Conservation (phyloP, 2,329 filamentous ascomycete genomes). For the Aspergillus fructus region DNA sequence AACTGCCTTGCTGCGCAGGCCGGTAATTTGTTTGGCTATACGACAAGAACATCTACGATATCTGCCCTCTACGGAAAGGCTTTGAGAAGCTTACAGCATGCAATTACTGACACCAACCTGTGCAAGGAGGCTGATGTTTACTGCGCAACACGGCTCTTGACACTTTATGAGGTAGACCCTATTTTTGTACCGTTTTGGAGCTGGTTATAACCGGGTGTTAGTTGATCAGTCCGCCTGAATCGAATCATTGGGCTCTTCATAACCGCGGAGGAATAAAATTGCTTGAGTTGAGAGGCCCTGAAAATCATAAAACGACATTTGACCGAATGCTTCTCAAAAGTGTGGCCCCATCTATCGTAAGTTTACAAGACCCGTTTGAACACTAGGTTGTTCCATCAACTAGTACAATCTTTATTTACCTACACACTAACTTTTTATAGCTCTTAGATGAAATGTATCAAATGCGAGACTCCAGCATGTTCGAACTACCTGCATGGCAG, state of each 20-base stretch:
- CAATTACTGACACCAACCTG: not conserved
- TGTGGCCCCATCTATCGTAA: not conserved
- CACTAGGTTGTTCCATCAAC: too few relatives aligned
- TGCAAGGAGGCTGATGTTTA: not conserved
- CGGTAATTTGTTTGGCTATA: not conserved
- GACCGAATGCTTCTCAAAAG: slow-evolving; percentile 1
- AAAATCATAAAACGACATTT: not conserved
- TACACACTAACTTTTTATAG: not conserved
- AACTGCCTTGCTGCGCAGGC: not conserved
- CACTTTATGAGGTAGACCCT: not conserved
- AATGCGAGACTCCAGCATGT: not conserved
- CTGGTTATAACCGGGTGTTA: not conserved
- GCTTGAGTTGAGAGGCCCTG: not conserved
- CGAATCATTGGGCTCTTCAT: not conserved
- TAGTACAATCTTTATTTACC: not conserved
- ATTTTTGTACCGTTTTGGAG: not conserved
- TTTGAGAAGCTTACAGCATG: not conserved
- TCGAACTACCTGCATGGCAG: not conserved
- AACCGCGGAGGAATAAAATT: not conserved
- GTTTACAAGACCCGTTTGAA: not conserved
- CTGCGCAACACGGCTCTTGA: not conserved
- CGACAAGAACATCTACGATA: not conserved
- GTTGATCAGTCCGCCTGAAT: not conserved
- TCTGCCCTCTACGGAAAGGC: not conserved
- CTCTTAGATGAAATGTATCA: not conserved